Percentiles rank a stretch among this genome's conserved stretches.
Evolutionary conservation across 352 stramenopile species (phyloP).

Genomic region (Thalassiosira mediterranea): DNA sequence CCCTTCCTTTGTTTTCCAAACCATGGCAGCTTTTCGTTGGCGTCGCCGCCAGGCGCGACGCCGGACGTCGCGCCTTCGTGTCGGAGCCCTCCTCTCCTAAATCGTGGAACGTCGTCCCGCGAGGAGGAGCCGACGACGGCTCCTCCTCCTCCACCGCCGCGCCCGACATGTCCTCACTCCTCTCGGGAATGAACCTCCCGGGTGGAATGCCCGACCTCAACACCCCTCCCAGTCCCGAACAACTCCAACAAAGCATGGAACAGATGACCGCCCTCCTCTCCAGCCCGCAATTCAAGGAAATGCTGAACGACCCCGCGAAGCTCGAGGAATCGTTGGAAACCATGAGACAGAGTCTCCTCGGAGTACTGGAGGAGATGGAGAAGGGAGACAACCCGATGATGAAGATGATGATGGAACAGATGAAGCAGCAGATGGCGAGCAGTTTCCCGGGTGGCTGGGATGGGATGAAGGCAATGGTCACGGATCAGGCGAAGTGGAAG

Average conservation of each 20-base stretch:
- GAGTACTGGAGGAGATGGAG: conserved; percentile 31
- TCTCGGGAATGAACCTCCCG: conserved; percentile 20
- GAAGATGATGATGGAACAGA: conserved; percentile 49
- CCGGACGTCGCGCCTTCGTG: too few species aligned
- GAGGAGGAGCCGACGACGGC: conserved; percentile 23
- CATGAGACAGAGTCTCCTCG: conserved; percentile 21
- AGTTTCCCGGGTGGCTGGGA: conserved; percentile 34
- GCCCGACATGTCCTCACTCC: conserved; percentile 30
- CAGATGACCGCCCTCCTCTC: conserved; percentile 28
- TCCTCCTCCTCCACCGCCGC: conserved; percentile 7
- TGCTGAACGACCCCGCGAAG: conserved; percentile 38
- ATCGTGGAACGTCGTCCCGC: conserved; percentile 10
- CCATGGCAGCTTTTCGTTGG: too few species aligned
- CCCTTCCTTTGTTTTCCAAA: too few species aligned
- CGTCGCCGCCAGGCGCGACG: too few species aligned
- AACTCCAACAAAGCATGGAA: conserved; percentile 44
- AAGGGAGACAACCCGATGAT: conserved; percentile 52
- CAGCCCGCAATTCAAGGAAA: conserved; percentile 35
- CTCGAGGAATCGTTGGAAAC: conserved; percentile 33
- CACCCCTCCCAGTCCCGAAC: conserved; percentile 25
- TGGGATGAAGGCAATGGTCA: conserved; percentile 29
- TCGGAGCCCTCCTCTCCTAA: not conserved
- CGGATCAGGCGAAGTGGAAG: conserved; percentile 35
- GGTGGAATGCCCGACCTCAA: conserved; percentile 29
- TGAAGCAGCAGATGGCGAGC: conserved; percentile 30